Evolutionary conservation across 1,284 basidiomycete genomes (phyloP).

Genomic region (Abortiporus biennis): DNA sequence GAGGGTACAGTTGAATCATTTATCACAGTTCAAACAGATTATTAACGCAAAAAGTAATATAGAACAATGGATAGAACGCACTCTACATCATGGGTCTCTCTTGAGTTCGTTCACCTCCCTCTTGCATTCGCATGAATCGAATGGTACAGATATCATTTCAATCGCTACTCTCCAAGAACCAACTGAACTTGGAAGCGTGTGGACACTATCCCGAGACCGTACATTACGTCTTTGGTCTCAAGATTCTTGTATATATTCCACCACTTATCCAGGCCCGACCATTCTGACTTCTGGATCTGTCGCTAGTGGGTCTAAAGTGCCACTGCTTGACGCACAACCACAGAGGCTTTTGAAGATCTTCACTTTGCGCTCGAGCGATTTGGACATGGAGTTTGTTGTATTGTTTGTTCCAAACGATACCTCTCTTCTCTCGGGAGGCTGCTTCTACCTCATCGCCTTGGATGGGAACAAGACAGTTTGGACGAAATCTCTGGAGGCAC

Average conservation of each 20-base stretch:
- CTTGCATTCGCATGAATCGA: slow-evolving; percentile 40
- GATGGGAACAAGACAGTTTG: slow-evolving; percentile 37
- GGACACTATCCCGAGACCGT: slow-evolving; percentile 86
- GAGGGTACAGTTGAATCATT: slow-evolving; percentile 25
- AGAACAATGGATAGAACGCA: slow-evolving; percentile 67
- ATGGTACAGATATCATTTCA: slow-evolving; percentile 56
- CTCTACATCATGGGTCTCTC: slow-evolving; percentile 57
- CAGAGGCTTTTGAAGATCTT: slow-evolving; percentile 58
- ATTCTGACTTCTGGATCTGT: no score
- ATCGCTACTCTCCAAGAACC: slow-evolving; percentile 65
- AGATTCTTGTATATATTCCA: no score
- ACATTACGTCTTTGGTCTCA: slow-evolving; percentile 82
- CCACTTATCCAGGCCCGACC: no score
- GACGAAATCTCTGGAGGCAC: slow-evolving; percentile 48
- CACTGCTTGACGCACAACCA: slow-evolving; percentile 49
- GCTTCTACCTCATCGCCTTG: slow-evolving; percentile 43
- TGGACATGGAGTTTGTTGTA: slow-evolving; percentile 45
- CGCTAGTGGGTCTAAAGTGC: no score
- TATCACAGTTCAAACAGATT: slow-evolving; percentile 5
- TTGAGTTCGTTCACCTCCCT: slow-evolving; percentile 61
- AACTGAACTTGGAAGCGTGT: slow-evolving; percentile 65
- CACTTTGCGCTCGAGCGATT: slow-evolving; percentile 28
- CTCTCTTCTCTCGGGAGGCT: slow-evolving; percentile 59
- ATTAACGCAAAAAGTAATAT: slow-evolving; percentile 3
- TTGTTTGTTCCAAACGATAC: slow-evolving; percentile 63